phyloP scores from a whole-genome alignment of 208 protist species.

The Chromosphaera perkinsii region DNA sequence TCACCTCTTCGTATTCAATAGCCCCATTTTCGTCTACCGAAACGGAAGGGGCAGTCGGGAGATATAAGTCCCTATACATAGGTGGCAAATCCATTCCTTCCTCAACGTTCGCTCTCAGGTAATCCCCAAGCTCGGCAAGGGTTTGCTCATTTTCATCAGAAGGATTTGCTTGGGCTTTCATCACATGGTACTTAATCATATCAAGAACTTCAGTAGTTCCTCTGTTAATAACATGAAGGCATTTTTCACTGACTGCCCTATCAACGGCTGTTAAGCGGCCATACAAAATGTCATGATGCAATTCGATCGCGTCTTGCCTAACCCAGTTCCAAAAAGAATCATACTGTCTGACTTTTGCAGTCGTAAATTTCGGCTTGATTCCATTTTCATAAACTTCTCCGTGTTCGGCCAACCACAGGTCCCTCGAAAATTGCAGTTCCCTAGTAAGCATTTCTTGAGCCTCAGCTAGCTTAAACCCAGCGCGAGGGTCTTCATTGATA shows the following conservation, averaged over 20 bases:
- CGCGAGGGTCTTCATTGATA: conserved; percentile 37
- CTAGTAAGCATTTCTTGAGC: background rate
- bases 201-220: conserved; percentile 17
- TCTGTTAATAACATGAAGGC: conserved; percentile 31
- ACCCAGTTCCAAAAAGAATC: conserved; percentile 64
- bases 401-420: conserved; percentile 37
- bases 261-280: no score
- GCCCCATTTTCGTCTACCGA: conserved; percentile 31
- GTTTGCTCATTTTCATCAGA: conserved; percentile 2
- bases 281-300: no score
- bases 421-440: conserved; percentile 20
- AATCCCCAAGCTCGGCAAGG: background rate
- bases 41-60: conserved; percentile 27
- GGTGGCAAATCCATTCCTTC: conserved; percentile 2
- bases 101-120: no score
- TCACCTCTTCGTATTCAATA: conserved; percentile 48
- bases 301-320: conserved; percentile 41
- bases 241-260: no score
- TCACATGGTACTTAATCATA: conserved; percentile 27
- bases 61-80: conserved; percentile 18
- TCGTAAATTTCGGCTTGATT: conserved; percentile 45
- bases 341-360: conserved; percentile 45
- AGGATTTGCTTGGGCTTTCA: conserved; percentile 1
- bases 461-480: background rate
- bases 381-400: conserved; percentile 51